Evolutionary conservation across 2,329 filamentous ascomycete species (phyloP).

Genomic region (Colletotrichum spaethianum): DNA sequence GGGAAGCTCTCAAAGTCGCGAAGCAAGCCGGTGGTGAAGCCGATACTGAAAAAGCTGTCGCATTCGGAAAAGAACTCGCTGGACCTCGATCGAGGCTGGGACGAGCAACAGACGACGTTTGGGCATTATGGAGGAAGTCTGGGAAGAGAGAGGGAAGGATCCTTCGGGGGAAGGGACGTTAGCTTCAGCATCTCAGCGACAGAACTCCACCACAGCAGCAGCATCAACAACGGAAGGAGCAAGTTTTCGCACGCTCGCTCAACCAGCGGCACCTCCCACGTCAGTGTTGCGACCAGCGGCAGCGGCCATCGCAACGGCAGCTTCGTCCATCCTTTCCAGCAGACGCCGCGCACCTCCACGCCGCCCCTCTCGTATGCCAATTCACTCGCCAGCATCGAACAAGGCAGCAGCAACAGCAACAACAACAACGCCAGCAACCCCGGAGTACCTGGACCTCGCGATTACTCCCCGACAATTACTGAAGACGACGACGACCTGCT

Average conservation of each 20-base stretch:
- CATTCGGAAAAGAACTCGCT: conserved; percentile 74
- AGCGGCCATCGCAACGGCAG: conserved; percentile 62
- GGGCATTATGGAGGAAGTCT: conserved; percentile 39
- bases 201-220: conserved; percentile 46
- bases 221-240: conserved; percentile 46
- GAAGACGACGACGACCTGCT: conserved; percentile 63
- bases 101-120: conserved; percentile 39
- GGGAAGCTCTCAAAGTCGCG: conserved; percentile 62
- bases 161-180: conserved; percentile 55
- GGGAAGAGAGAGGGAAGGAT: conserved; percentile 47
- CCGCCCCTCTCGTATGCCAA: conserved; percentile 72
- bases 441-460: conserved; percentile 52
- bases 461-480: conserved; percentile 70
- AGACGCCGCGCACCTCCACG: conserved; percentile 73
- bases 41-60: conserved; percentile 72
- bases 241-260: conserved; percentile 71
- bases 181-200: conserved; percentile 60
- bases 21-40: conserved; percentile 68
- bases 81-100: conserved; percentile 69
- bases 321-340: conserved; percentile 77
- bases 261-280: conserved; percentile 70
- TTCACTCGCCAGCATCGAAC: conserved; percentile 66
- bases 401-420: conserved; percentile 47
- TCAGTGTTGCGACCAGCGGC: conserved; percentile 68
- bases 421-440: neutral